These are phyloP conservation scores for Aureobasidium musti DNA, from an alignment of 2,329 filamentous ascomycete species.

Conservation along the genomic window DNA sequence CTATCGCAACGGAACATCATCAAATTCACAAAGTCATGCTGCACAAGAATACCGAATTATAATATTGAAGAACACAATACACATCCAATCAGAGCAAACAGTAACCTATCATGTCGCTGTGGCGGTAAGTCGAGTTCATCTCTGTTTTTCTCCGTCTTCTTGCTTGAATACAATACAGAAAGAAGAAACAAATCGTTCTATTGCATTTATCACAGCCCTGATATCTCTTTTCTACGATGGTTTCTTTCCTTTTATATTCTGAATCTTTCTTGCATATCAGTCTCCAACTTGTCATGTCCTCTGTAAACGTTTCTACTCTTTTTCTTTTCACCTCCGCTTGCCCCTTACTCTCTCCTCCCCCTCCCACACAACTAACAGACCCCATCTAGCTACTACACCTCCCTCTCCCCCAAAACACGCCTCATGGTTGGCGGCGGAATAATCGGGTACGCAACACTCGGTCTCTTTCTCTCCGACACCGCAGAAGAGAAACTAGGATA, in stretches of 20 bases:
- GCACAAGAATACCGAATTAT: not conserved
- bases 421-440: constrained; percentile 71
- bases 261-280: too few relatives aligned
- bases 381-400: constrained; percentile 58
- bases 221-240: not conserved
- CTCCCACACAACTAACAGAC: not conserved
- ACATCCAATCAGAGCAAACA: not conserved
- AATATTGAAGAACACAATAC: not conserved
- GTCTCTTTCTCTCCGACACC: constrained; percentile 71
- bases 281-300: too few relatives aligned
- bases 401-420: constrained; percentile 69
- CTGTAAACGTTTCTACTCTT: too few relatives aligned
- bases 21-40: constrained; percentile 4
- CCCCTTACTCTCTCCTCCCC: not conserved
- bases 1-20: not conserved
- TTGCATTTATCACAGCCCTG: not conserved
- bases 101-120: not conserved
- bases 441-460: constrained; percentile 73
- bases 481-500: constrained; percentile 74
- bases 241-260: not conserved
- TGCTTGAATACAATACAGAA: too few relatives aligned
- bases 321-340: not conserved
- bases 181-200: not conserved
- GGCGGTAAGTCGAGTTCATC: not conserved
- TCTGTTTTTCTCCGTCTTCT: too few relatives aligned